Base-by-base conservation (phyloP, 106 monocot species). In the Acorus gramineus region DNA sequence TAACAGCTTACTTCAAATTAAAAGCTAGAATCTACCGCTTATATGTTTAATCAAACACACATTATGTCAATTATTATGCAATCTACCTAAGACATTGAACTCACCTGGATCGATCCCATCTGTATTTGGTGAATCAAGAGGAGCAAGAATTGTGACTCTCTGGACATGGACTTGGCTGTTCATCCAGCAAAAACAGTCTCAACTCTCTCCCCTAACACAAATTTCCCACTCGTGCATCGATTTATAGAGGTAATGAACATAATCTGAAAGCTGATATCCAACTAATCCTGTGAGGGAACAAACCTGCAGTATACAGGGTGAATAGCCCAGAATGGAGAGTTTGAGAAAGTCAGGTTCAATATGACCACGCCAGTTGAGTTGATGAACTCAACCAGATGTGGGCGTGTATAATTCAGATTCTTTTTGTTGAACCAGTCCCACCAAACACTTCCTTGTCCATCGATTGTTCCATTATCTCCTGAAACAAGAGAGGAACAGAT, bases 231-330 rank as follows among this genome's bases (percentile, higher is more conserved):
- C 28, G 51, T 58, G 60, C 60, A 60, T 74, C 64, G 54, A 64
- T 48, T 74, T 64, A 67, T 46, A 69, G 50, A 69, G 9, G 59
- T 60, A 69, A 56, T 8, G 11, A 55, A 56, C n/a, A 3, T 47
- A 43, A 59, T 9, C 49, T 50, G 58, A 69, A 11, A 57, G 65
- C 47, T 13, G 50, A 74, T 46, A 69, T 51, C 6, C 47, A 69
- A 57, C 53, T 7, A 52, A 46, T 69, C 7, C 45, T 46, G 47
- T 44, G 42, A 59, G 49, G 46, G 51, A 48, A 77, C 80, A 42
- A 77, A 96, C 96, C 90, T 96, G 84, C 90, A 87, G 64, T 96
- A 90, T 10, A 91, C 90, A n/a, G 95, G 95, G 63, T 96, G 95
- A 63, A 96, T 85, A 52, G 82, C 72, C 95, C 87, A 87, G 63